Percentiles rank a stretch among this genome's conserved stretches.
These are phyloP conservation scores for Didymella segeticola DNA, from an alignment of 2,329 filamentous ascomycete species.

Conservation along the genomic window DNA sequence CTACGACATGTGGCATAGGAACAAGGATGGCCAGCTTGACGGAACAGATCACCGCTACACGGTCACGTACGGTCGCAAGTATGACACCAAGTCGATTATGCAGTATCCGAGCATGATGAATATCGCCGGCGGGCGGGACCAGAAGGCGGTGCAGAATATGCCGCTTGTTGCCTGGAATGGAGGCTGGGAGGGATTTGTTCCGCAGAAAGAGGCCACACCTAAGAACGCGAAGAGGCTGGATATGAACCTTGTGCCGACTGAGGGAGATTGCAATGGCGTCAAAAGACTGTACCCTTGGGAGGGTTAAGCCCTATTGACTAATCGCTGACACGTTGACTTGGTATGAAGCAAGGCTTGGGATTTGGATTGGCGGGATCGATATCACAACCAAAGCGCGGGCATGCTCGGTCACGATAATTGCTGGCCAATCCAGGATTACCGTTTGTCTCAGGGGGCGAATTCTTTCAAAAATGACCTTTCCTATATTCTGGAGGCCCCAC, in stretches of 20 bases:
- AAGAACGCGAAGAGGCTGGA: slow-evolving; percentile 1
- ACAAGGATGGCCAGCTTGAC: neutral
- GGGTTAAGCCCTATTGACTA: neutral
- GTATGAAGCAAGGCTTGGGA: neutral
- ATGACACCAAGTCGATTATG: slow-evolving; percentile 16
- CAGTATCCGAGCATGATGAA: slow-evolving; percentile 2
- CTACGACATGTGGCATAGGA: neutral
- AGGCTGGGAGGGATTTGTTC: neutral
- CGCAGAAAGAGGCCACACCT: neutral
- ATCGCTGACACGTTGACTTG: neutral
- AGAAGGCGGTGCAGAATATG: neutral
- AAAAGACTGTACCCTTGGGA: slow-evolving; percentile 7
- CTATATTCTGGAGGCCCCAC: too few species aligned
- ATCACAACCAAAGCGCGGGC: neutral
- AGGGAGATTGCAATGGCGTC: neutral
- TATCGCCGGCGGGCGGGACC: neutral
- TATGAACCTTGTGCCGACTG: neutral
- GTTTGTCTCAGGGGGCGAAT: too few species aligned
- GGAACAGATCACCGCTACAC: neutral
- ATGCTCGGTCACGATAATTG: too few species aligned
- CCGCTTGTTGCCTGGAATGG: neutral
- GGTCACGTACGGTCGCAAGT: neutral
- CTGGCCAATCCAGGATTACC: too few species aligned
- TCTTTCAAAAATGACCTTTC: too few species aligned
- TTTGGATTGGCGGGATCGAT: neutral